Base-by-base conservation (phyloP, 352 stramenopile species). In the Ophiocytium majus region DNA sequence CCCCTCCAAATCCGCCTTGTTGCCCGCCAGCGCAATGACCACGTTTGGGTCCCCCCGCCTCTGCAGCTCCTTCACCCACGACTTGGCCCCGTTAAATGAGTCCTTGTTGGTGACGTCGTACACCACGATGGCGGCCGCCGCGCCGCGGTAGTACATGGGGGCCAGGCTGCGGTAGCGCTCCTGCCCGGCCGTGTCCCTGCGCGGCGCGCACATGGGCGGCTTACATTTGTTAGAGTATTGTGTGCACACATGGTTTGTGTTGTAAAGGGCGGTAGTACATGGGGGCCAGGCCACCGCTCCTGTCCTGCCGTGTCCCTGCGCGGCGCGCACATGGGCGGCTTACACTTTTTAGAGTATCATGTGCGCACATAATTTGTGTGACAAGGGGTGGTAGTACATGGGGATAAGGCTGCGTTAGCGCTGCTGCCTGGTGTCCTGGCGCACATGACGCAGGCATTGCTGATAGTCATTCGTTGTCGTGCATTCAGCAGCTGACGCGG, bases 21-120 rank as follows among this genome's bases (percentile, higher is more conserved):
- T 99, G 34, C 96, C 96, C 19, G 93, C 92, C 17, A 99, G 92
- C 9, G 96, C 96, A 81, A 99, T 98, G 43, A 98, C 94, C 19
- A 98, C 94, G 87, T 98, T 98, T 1, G 96, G 96, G 90, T 99
- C 97, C 63, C 97, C 97, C 81, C 97, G 94, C 84, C 97, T 93
- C 91, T 99, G 97, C 71, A 99, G 91, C 90, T 99, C 98, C 90
- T 99, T 99, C 49, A 99, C 97, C 98, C 98, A 99, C 10, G 93
- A 98, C 89, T 99, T 99, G 63, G 97, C 97, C 9, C 97, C 97
- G 28, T 94, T 97, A 86, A 98, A 98, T 9, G 95, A 98, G 81
- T 98, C 95, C 91, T 97, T 97, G 91, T 98, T 98, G 23, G 95
- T 98, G 74, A 98, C 95, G 83, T 98, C 96, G 86, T 98, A 98